A percentile compares a stretch with the other conserved stretches of the same genome.
Evolutionary conservation across 2,329 filamentous ascomycete species (phyloP).

Genomic region (Aspergillus tubingensis): DNA sequence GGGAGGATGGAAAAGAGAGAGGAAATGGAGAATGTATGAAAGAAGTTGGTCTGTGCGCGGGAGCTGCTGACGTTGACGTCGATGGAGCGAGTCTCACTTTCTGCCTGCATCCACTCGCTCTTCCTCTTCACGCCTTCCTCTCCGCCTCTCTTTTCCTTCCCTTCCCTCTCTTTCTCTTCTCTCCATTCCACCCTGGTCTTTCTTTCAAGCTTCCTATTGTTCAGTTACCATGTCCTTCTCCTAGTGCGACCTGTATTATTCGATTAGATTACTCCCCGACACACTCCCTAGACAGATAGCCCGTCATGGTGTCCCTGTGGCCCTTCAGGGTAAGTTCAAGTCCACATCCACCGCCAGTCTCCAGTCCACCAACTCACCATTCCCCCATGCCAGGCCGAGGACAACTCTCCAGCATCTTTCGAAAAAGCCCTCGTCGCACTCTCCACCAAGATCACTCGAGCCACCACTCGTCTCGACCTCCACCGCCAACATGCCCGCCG

Average conservation of each 20-base stretch:
- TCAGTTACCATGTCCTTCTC: not conserved
- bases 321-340: slow-evolving; percentile 69
- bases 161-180: slow-evolving; percentile 9
- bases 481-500: slow-evolving; percentile 73
- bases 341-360: not conserved
- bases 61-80: slow-evolving; percentile 9
- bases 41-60: slow-evolving; percentile 10
- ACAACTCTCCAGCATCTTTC: slow-evolving; percentile 84
- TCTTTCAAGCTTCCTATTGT: not conserved
- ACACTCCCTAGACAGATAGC: not conserved
- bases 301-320: slow-evolving; percentile 77
- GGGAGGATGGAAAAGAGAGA: not conserved
- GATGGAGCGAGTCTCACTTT: slow-evolving; percentile 1
- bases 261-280: not conserved
- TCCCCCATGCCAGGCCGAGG: slow-evolving; percentile 61
- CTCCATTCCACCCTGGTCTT: not conserved
- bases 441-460: slow-evolving; percentile 76
- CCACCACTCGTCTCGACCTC: slow-evolving; percentile 71
- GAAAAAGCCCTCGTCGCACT: slow-evolving; percentile 86
- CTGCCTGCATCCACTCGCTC: slow-evolving; percentile 5
- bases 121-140: not conserved
- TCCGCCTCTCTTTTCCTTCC: slow-evolving; percentile 5
- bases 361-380: not conserved
- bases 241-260: not conserved
- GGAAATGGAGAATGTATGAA: not conserved